Conservation (phyloP, 805 yeast species). For the Yamadazyma scolyti region DNA sequence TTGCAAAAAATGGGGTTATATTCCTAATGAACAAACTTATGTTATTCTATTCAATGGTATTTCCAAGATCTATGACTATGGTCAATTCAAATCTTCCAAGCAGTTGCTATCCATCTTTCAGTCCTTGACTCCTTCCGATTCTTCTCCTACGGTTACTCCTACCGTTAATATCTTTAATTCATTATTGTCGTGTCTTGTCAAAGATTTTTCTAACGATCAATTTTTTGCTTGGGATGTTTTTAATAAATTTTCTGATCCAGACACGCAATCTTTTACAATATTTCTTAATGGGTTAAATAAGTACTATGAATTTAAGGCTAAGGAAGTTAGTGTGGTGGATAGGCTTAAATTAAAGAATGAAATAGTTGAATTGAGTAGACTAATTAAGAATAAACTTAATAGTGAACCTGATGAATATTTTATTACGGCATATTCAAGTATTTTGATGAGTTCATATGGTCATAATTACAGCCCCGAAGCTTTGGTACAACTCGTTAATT, state of each 20-base stretch:
- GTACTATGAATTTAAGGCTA: slow-evolving; percentile 2
- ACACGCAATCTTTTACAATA: slow-evolving; percentile 36
- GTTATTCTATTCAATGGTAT: slow-evolving; percentile 34
- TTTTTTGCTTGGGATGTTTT: slow-evolving; percentile 35
- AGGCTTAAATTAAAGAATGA: slow-evolving; percentile 26
- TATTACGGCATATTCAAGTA: slow-evolving; percentile 25
- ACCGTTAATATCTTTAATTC: slow-evolving; percentile 33
- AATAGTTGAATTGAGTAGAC: slow-evolving; percentile 17
- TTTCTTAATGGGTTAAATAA: slow-evolving; percentile 29
- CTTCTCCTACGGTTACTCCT: too few species aligned
- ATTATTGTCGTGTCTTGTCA: slow-evolving; percentile 30
- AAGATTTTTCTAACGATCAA: slow-evolving; percentile 30
- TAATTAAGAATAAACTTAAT: too few species aligned
- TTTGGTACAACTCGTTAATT: slow-evolving; percentile 23
- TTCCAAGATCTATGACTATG: slow-evolving; percentile 30
- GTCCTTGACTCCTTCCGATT: slow-evolving; percentile 1
- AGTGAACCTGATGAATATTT: neutral
- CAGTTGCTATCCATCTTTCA: slow-evolving; percentile 20
- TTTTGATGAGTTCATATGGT: slow-evolving; percentile 8
- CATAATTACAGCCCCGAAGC: slow-evolving; percentile 19
- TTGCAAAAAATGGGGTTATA: slow-evolving; percentile 61
- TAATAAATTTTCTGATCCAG: slow-evolving; percentile 21
- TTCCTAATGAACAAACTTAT: slow-evolving; percentile 44
- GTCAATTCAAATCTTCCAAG: slow-evolving; percentile 19
- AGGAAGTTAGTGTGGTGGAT: slow-evolving; percentile 7